Base-by-base conservation (phyloP, 163 green algal species). In the Scenedesmus sp. region DNA sequence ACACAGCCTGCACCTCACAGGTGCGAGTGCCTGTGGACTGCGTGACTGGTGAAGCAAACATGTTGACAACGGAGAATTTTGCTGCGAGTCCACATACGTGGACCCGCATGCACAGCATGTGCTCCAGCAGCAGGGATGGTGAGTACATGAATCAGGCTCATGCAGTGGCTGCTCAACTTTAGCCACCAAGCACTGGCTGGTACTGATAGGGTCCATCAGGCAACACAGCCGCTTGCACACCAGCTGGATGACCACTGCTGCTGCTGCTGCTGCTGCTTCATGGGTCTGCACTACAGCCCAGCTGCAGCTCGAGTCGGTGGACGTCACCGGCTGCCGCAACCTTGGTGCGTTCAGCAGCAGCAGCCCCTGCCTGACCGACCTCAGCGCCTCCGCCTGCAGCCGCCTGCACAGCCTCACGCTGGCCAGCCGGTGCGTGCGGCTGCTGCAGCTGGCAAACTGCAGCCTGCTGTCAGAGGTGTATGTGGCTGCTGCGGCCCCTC, bases 391-490 rank as follows among this genome's bases (percentile, higher is more conserved):
- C 2, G 78, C 85, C 2, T 90, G 85, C 72, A 37, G 35, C 85
- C 37, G 72, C 4, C 49, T 90, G 72, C 43, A 56, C 43, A 90
- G 85, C 72, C 85, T 90, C 7, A 84, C 49, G 0, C 72, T 90
- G 33, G 72, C n/a, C 46, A 90, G 85, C 72, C 78, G 44, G 6
- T 20, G 22, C 9, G 22, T 90, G 70, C 16, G 2, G 85, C 33
- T 43, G 24, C 40, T 90, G 33, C 44, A 78, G 44, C 70, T 90
- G 43, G 12, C 44, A 26, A 90, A 90, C 51, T 90, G 85, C 78
- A 24, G 49, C 6, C 70, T 79, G 49, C 85, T 90, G 30, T 40
- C 43, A 18, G 72, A 90, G 46, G 65, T 83, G 18, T 70, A 73
- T 70, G 51, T 84, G 78, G 40, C 26, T 0, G 78, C 24, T 7